Conservation (phyloP, 148 eudicot species). For the Rhododendron simsii region DNA sequence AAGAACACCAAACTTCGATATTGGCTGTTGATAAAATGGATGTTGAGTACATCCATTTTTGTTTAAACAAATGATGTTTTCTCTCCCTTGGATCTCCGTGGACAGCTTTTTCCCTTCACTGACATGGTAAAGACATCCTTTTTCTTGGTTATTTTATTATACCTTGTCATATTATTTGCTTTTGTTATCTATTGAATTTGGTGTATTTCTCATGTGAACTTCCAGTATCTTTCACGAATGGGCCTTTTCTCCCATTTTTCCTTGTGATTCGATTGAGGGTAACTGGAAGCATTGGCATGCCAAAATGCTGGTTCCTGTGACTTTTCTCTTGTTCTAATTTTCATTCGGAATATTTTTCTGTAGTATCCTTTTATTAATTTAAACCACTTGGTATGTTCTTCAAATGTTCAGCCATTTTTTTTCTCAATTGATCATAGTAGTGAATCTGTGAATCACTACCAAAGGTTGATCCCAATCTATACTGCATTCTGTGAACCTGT, state of each 20-base stretch:
- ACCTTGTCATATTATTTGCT: no score
- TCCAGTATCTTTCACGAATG: neutral
- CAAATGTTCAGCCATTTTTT: neutral
- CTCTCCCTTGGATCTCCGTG: no score
- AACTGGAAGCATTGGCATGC: neutral
- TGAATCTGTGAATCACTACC: neutral
- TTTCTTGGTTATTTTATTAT: no score
- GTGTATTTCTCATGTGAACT: no score
- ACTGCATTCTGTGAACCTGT: neutral
- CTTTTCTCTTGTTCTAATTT: neutral
- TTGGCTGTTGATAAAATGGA: no score
- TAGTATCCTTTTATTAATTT: neutral
- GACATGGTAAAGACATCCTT: no score
- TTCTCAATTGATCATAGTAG: neutral
- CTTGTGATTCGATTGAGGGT: neutral
- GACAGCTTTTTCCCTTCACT: no score
- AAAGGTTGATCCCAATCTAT: neutral
- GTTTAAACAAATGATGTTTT: no score
- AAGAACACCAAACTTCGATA: no score
- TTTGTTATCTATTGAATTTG: no score
- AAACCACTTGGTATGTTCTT: neutral
- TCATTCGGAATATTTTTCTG: neutral
- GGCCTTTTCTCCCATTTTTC: neutral
- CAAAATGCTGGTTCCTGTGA: neutral
- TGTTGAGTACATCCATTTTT: no score